Base-by-base conservation (phyloP, 1,139 yeast genomes). In the Taphrina sp. region DNA sequence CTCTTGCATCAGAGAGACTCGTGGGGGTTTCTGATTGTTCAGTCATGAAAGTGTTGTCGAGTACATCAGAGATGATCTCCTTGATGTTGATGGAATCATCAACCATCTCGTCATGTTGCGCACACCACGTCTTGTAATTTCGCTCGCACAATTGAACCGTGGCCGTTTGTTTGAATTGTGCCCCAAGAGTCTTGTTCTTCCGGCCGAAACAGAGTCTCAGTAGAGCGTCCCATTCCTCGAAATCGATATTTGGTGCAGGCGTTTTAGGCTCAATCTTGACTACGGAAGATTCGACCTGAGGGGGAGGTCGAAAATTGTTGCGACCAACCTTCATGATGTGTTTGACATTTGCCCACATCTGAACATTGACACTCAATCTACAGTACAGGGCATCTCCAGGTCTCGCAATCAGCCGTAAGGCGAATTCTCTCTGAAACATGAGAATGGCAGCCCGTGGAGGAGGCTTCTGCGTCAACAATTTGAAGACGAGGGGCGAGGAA, bases 291-390 rank as follows among this genome's bases (percentile, higher is more conserved):
- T 92, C 99, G 59, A 92, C 99, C 70, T 92, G 92, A 58, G 99
- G 99, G 19, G 99, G 99, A 35, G 99, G 99, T 63, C 96, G 78
- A 76, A 92, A 92, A 68, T 92, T 92, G 69, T 94, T 94, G 67
- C 82, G 84, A 29, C 98, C 97, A 37, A 92, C 98, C 70, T 94
- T 94, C 99, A 92, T 92, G 58, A 92, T 87, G 70, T 92, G 98
- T 5, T 95, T 89, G 20, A 94, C 96, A 62, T 87, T 87, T 20
- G 97, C 96, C 97, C 98, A 92, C 97, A 92, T 90, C 67, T 92
- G 98, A 0, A 92, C 97, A 67, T 92, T 94, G 31, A 95, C 98
- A 19, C 95, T 84, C 58, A 92, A 76, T 65, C 99, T 79, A 70
- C 96, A 89, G 73, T 92, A 92, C 47, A 94, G 74, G 1, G 88